Conservation (phyloP, 257 asterid species). For the Scutellaria barbata region DNA sequence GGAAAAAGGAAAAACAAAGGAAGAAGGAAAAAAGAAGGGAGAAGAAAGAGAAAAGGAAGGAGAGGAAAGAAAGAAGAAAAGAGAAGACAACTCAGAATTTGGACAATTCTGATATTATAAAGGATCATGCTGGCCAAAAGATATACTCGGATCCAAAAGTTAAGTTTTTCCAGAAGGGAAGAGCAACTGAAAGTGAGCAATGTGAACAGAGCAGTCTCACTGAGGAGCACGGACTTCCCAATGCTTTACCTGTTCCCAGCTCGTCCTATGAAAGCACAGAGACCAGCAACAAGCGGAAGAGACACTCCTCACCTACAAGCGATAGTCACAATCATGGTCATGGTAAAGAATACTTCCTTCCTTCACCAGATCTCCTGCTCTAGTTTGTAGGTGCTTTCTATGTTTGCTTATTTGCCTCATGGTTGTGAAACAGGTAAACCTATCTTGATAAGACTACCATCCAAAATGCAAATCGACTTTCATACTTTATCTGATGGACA, state of each 20-base stretch:
- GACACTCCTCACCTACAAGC: constrained; percentile 39
- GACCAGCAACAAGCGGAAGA: constrained; percentile 64
- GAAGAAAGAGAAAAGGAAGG: constrained; percentile 32
- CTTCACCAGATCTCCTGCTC: too few species aligned
- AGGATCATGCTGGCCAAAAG: constrained; percentile 10
- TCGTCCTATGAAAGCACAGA: constrained; percentile 75
- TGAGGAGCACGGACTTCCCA: constrained; percentile 55
- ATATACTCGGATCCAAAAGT: constrained; percentile 27
- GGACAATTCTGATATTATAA: constrained; percentile 28
- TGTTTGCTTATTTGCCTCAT: neutral
- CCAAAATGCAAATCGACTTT: constrained; percentile 36
- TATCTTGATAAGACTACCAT: constrained; percentile 47
- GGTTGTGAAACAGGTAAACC: constrained; percentile 47
- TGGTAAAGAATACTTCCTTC: too few species aligned
- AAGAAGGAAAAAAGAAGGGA: constrained; percentile 14
- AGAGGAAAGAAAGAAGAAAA: constrained; percentile 33
- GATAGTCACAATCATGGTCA: constrained; percentile 44
- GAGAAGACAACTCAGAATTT: constrained; percentile 31
- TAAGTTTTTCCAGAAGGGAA: constrained; percentile 25
- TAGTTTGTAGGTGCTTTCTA: neutral
- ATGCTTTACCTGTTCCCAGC: constrained; percentile 45
- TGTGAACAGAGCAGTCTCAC: constrained; percentile 66
- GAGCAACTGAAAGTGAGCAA: constrained; percentile 47
- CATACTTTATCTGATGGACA: constrained; percentile 17
- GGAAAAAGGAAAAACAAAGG: constrained; percentile 33